These are phyloP conservation scores for Capronia epimyces DNA, from an alignment of 2,329 filamentous ascomycete genomes.

Conservation along the genomic window DNA sequence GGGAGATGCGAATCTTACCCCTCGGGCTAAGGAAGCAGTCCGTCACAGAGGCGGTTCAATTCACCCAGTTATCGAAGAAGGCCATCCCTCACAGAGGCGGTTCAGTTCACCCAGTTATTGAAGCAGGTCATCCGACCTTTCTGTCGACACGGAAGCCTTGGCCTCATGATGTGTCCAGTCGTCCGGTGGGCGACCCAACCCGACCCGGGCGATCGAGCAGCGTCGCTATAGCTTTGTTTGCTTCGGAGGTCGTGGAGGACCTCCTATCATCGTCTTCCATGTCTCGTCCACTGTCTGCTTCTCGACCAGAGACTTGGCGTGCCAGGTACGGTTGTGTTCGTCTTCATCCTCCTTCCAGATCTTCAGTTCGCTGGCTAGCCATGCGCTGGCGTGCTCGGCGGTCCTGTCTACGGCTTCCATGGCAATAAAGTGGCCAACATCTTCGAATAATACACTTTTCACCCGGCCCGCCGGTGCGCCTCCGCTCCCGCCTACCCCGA, in stretches of 20 bases:
- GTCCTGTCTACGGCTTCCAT: conserved; percentile 30
- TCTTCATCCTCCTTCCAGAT: conserved; percentile 27
- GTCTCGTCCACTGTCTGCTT: conserved; percentile 27
- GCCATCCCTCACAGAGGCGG: too few species aligned
- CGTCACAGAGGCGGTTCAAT: too few species aligned
- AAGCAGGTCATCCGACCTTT: too few species aligned
- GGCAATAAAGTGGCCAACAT: conserved; percentile 29
- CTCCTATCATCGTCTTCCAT: conserved; percentile 28
- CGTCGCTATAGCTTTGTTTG: conserved; percentile 26
- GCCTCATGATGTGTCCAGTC: too few species aligned
- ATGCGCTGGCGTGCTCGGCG: conserved; percentile 24
- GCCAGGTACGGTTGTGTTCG: conserved; percentile 23
- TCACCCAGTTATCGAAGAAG: too few species aligned
- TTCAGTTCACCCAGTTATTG: too few species aligned
- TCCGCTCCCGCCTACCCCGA: conserved; percentile 39
- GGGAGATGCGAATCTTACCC: too few species aligned
- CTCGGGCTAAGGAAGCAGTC: too few species aligned
- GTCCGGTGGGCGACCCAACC: too few species aligned
- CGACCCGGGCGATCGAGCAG: background rate
- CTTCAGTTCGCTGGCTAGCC: conserved; percentile 27
- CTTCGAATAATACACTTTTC: conserved; percentile 26
- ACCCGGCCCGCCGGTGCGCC: conserved; percentile 50
- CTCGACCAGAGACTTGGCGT: conserved; percentile 22
- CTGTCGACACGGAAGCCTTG: too few species aligned
- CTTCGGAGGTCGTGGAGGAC: conserved; percentile 22